Evolutionary conservation across 2,329 filamentous ascomycete species (phyloP).

Genomic region (Fusarium nurragi): DNA sequence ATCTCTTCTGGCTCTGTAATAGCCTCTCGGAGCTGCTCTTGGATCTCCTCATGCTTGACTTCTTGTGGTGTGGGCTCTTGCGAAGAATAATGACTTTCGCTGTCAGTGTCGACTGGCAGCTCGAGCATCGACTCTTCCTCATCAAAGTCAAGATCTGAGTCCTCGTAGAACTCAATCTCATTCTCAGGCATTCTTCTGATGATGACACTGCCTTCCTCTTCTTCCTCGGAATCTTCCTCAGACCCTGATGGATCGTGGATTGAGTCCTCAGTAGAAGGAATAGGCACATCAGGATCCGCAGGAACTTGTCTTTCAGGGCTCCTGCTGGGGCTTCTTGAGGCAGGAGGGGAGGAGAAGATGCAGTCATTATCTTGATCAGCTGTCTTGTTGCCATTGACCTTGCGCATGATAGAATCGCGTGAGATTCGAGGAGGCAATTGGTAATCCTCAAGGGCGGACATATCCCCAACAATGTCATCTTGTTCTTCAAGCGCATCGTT

Average conservation of each 20-base stretch:
- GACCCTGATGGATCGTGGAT: conserved; percentile 43
- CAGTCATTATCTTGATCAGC: conserved; percentile 70
- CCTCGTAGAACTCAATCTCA: conserved; percentile 69
- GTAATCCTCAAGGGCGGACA: conserved; percentile 69
- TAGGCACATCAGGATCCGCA: conserved; percentile 87
- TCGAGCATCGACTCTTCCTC: conserved; percentile 72
- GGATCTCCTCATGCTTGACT: conserved; percentile 23
- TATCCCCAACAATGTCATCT: conserved; percentile 68
- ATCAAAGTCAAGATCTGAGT: conserved; percentile 50
- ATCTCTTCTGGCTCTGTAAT: conserved; percentile 26
- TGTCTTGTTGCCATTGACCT: conserved; percentile 74
- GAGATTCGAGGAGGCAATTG: conserved; percentile 83
- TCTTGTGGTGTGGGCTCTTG: conserved; percentile 39
- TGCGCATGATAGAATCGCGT: conserved; percentile 89
- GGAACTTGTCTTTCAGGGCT: conserved; percentile 66
- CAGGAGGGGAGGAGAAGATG: conserved; percentile 69
- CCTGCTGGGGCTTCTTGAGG: conserved; percentile 54
- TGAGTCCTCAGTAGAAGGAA: conserved; percentile 84
- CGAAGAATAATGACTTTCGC: conserved; percentile 51
- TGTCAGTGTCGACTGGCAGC: conserved; percentile 56
- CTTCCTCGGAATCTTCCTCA: conserved; percentile 56
- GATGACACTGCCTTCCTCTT: conserved; percentile 65
- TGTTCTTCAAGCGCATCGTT: conserved; percentile 61
- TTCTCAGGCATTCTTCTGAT: conserved; percentile 74
- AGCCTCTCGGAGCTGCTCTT: conserved; percentile 53